A percentile compares a stretch with the other conserved stretches of the same genome.
These are phyloP conservation scores for Teratosphaeria destructans DNA, from an alignment of 2,329 filamentous ascomycete species.

Conservation along the genomic window DNA sequence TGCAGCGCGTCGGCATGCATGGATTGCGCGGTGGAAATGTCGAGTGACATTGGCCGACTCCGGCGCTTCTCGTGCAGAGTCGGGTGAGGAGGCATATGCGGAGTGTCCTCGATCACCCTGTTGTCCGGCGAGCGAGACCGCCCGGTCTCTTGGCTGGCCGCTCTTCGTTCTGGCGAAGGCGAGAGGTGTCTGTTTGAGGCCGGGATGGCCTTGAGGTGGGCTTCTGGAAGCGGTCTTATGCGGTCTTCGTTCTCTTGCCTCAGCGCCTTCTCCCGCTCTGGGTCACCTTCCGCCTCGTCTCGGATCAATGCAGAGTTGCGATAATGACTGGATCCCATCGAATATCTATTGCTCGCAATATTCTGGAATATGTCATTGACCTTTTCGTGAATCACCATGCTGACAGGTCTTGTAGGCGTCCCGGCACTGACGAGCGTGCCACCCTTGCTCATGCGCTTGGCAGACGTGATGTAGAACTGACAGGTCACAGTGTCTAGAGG, in stretches of 20 bases:
- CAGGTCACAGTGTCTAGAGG: constrained; percentile 82
- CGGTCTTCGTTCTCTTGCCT: constrained; percentile 74
- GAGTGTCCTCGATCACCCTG: constrained; percentile 11
- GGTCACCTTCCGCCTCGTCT: constrained; percentile 69
- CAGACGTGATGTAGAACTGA: constrained; percentile 86
- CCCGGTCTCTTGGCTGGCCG: constrained; percentile 1
- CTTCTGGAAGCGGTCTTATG: constrained; percentile 67
- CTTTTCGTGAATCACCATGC: constrained; percentile 70
- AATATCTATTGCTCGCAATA: constrained; percentile 61
- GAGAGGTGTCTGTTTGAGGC: constrained; percentile 14
- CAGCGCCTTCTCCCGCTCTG: constrained; percentile 68
- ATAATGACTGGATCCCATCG: constrained; percentile 31
- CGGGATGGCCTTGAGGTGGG: constrained; percentile 28
- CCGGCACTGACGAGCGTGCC: constrained; percentile 42
- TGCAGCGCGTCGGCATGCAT: constrained; percentile 17
- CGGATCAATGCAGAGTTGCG: constrained; percentile 75
- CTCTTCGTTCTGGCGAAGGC: constrained; percentile 28
- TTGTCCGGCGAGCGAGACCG: constrained; percentile 4
- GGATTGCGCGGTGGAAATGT: constrained; percentile 33
- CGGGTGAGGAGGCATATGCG: constrained; percentile 22
- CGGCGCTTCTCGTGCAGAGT: constrained; percentile 32
- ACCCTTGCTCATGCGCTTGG: constrained; percentile 47
- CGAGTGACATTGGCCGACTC: constrained; percentile 32
- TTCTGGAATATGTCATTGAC: constrained; percentile 80
- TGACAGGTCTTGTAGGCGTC: constrained; percentile 49